Evolutionary conservation across 2,329 filamentous ascomycete species (phyloP).

Genomic region (Fusarium sublunatum): DNA sequence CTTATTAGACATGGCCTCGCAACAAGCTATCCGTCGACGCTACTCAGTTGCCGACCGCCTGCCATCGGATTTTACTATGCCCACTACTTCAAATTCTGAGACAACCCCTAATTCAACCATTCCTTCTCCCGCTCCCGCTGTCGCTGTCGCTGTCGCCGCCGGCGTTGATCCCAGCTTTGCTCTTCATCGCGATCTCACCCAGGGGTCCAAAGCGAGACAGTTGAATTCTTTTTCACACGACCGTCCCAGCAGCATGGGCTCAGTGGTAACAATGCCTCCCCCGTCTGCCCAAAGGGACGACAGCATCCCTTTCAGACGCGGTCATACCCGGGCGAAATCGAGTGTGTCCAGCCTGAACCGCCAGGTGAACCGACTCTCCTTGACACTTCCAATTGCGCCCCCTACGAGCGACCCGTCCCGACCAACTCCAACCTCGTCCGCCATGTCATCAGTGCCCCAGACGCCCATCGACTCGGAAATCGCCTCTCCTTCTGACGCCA

Average conservation of each 20-base stretch:
- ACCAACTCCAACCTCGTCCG: constrained; percentile 59
- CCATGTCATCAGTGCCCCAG: constrained; percentile 58
- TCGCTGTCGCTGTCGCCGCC: constrained; percentile 17
- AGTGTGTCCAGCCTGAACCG: constrained; percentile 58
- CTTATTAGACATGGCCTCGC: constrained; percentile 49
- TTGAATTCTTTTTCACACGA: constrained; percentile 28
- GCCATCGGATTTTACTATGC: constrained; percentile 45
- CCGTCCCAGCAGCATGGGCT: constrained; percentile 33
- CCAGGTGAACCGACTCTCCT: constrained; percentile 67
- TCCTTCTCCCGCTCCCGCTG: constrained; percentile 14
- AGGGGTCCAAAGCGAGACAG: constrained; percentile 25
- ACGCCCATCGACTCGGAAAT: constrained; percentile 61
- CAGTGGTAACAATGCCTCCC: constrained; percentile 48
- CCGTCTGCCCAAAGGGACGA: constrained; percentile 56
- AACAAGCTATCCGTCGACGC: constrained; percentile 55
- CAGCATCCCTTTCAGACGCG: constrained; percentile 55
- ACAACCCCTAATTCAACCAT: constrained; percentile 25
- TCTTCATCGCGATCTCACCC: constrained; percentile 27
- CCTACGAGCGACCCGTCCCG: constrained; percentile 64
- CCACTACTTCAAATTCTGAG: constrained; percentile 37
- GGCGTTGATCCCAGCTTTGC: constrained; percentile 22
- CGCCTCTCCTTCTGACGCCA: constrained; percentile 64
- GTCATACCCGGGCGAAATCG: constrained; percentile 62
- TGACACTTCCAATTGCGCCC: constrained; percentile 70
- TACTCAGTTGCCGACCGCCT: constrained; percentile 54